Evolutionary conservation across 78 protist species (phyloP).

Genomic region (Anaeramoeba flamelloides): DNA sequence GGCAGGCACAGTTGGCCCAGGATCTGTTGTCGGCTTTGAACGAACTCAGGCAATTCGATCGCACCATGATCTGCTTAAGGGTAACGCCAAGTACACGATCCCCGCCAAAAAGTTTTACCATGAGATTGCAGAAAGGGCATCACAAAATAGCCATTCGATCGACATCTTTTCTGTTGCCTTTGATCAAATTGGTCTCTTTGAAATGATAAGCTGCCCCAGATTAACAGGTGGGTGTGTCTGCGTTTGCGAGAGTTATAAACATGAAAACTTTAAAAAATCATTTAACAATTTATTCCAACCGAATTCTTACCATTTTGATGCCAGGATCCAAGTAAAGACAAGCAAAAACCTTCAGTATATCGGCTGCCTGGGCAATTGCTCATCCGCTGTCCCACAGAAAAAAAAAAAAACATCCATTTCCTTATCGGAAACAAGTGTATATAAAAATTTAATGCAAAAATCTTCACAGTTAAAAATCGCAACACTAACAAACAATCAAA

Average conservation of each 20-base stretch:
- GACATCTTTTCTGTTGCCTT: constrained; percentile 11
- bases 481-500: background rate
- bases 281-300: background rate
- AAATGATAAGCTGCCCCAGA: background rate
- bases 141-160: background rate
- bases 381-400: background rate
- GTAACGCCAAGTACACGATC: background rate
- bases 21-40: constrained; percentile 4
- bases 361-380: constrained; percentile 1
- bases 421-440: too few species aligned
- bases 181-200: constrained; percentile 11
- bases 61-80: background rate
- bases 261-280: background rate
- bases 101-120: background rate
- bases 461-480: background rate
- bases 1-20: constrained; percentile 8
- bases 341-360: background rate
- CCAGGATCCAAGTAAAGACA: background rate
- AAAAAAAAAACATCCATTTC: too few species aligned
- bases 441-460: too few species aligned
- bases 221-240: constrained; percentile 7
- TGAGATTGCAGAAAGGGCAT: background rate
- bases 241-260: background rate
- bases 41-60: background rate
- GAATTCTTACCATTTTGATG: too few species aligned